Evolutionary conservation across 768 basidiomycete species (phyloP), one percentile per base, ranked within the genome.

Genomic region (Candolleomyces eurysporus): DNA sequence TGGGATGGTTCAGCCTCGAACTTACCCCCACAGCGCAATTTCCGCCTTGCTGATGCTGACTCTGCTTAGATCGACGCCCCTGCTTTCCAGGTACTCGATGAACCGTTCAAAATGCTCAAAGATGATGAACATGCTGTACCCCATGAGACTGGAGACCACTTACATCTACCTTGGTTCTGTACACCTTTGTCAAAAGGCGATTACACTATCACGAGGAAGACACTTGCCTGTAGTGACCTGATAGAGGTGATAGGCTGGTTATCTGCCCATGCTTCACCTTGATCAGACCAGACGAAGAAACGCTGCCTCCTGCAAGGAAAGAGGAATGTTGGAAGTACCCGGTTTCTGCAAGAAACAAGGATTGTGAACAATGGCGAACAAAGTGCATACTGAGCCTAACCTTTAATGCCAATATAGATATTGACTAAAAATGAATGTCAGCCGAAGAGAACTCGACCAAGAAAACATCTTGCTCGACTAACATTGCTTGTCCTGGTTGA

Each of bases 301-400:
- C 86, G 40, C 83, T 69, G 2, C 87, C 85, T 0, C 86, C 85
- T 4, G 78, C 71, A 1, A 82, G 72, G 63, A 86, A 84, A 0
- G 86, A 86, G 0, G 87, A 88, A 68, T 90, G 89, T 63, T 89
- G 88, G 63, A 89, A 89, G 4, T 72, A 73, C 6, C 87, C 87
- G 10, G 84, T 82, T 60, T 78, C 79, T 77, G 36, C 3, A 7
- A 31, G 9, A 26, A 19, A 32, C 57, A n/a, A 13, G 11, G 54
- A 26, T 48, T 19, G n/a, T n/a, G n/a, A n/a, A 19, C 51, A 9
- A 5, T 43, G 43, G 42, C 26, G 26, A 26, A 26, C 26, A 26
- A 26, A 26, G 26, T 26, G 2, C 26, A 26, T 21, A 16, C 43
- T 16, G 39, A 36, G 36, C 57, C 60, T 61, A 65, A 77, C 79